Base-by-base conservation (phyloP, 768 basidiomycete species). In the Boletus sensibilis region DNA sequence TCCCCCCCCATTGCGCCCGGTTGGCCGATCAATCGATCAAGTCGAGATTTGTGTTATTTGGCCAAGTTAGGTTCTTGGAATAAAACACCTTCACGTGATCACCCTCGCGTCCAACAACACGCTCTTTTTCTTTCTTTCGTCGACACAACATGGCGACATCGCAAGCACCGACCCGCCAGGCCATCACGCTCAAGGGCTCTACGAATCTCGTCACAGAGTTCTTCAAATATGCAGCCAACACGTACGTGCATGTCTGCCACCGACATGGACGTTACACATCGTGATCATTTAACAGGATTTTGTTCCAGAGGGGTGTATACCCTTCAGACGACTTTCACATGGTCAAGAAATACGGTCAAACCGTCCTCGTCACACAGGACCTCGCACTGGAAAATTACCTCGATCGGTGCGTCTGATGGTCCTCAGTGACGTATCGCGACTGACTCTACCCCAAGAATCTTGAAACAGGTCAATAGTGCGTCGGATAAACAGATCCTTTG, bases 151-250 rank as follows among this genome's bases (percentile, higher is more conserved):
- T 79, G 78, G 70, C 76, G 16, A 79, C 77, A 1, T 77, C 75
- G 57, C 78, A 79, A 67, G 74, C 76, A 45, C 76, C 76, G 4
- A 74, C 77, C 21, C 84, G 84, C 41, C 87, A 90, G 59, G 85
- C 88, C 5, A 96, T 98, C 62, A 95, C 92, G 1, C 87, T 99
- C 73, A 97, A 98, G 67, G 97, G 97, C 3, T 96, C 94, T 0
- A 93, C 94, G 3, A 81, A 85, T 39, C 81, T 98, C 20, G 96
- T 98, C 54, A 96, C 94, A 0, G 97, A 99, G 66, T 98, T 99
- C 80, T 98, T 99, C 81, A 98, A 98, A 77, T 98, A 94, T 74
- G 90, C 92, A n/a, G 93, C 94, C 63, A 97, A 97, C 78, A 94
- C 90, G 94, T 94, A 66, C 61, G 90, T 79, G 8, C 37, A 20